These are phyloP conservation scores for Russula olivacea DNA, from an alignment of 768 basidiomycete genomes.

Conservation along the genomic window DNA sequence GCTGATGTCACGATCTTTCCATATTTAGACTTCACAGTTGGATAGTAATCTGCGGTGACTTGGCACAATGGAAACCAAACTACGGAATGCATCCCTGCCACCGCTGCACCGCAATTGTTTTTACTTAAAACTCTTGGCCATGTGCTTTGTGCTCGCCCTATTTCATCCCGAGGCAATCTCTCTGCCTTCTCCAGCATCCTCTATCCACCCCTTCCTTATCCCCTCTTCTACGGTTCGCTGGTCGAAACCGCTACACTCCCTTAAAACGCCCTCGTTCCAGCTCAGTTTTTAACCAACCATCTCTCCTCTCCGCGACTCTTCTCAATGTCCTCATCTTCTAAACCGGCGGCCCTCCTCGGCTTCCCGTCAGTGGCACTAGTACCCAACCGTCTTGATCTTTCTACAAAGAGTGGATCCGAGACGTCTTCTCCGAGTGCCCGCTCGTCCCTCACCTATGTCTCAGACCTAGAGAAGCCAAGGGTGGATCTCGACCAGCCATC, in stretches of 20 bases:
- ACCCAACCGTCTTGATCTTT: neutral
- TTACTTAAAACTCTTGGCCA: conserved; percentile 1
- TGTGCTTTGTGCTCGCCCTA: neutral
- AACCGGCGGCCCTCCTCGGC: neutral
- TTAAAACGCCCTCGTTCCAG: neutral
- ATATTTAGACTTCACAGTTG: neutral
- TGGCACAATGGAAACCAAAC: neutral
- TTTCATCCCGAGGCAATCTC: neutral
- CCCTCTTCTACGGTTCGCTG: conserved; percentile 3
- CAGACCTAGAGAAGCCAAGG: neutral
- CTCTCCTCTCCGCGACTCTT: neutral
- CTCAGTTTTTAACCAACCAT: neutral
- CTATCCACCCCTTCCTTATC: neutral
- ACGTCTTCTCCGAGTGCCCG: neutral
- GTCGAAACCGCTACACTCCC: conserved; percentile 1
- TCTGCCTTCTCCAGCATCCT: neutral
- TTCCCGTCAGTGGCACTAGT: neutral
- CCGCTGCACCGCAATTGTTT: neutral
- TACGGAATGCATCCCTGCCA: neutral
- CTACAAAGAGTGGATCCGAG: neutral
- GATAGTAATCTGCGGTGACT: no score
- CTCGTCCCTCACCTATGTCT: neutral
- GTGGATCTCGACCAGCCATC: neutral
- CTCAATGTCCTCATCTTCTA: neutral
- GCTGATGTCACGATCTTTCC: neutral